Base-by-base conservation (phyloP, 139 green algal genomes). In the Coelastrella sp. region DNA sequence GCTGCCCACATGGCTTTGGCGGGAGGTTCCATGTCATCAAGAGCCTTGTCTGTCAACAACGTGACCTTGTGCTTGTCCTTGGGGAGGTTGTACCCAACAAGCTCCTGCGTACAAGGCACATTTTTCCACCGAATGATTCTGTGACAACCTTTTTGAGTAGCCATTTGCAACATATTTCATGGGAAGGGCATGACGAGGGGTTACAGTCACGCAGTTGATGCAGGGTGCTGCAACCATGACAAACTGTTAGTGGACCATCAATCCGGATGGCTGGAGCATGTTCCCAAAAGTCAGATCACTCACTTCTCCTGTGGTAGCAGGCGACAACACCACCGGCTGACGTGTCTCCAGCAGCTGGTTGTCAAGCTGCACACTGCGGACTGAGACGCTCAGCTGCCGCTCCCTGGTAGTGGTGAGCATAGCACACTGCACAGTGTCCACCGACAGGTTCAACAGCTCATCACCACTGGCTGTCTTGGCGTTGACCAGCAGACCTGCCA, bases 261-360 rank as follows among this genome's bases (percentile, higher is more conserved):
- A n/a, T n/a, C n/a, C n/a, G n/a, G n/a, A n/a, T n/a, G n/a, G n/a
- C n/a, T 64, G 53, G 53, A 32, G 53, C 53, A 32, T 21, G 30
- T 32, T 32, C 53, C 11, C 21, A 9, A 57, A 32, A 15, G 11
- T 34, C 59, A 9, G 11, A 32, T 38, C 13, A 74, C 78, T 17
- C n/a, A 76, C 60, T 60, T 84, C 53, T n/a, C 41, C 60, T 60
- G 64, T 34, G 4, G 9, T 75, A 6, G 68, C 82, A 11, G 91
- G 91, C 7, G 92, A 91, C 73, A 98, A 89, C 73, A 98, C 94
- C 50, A 98, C 94, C 0, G 95, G 95, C 73, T 95, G 89, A 11
- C 83, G 89, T 21, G 95, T 94, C 64, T 95, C 92, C 63, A 98
- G 89, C 87, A 96, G 90, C 89, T 98, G 95, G 89, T 98, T 96